Base-by-base conservation (phyloP, 2,329 filamentous ascomycete species). In the Knoxdaviesia capensis region DNA sequence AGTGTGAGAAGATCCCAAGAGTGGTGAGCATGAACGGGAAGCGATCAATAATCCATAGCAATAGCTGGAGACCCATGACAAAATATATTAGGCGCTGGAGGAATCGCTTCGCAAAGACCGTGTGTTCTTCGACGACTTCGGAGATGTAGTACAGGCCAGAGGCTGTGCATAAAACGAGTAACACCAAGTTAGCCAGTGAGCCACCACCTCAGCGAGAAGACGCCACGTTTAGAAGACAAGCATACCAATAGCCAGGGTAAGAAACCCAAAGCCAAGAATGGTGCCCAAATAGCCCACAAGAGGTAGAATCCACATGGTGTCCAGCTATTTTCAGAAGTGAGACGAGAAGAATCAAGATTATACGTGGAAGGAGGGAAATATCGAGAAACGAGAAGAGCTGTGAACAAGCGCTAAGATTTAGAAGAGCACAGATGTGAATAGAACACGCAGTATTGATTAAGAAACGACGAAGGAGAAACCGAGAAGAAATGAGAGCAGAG, bases 111-210 rank as follows among this genome's bases (percentile, higher is more conserved):
- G 87, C 82, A 47, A 93, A 62, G 7, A 96, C 88, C 4, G 88
- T 94, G 56, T 98, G 88, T 59, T 98, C 90, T 62, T 98, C 90
- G 46, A 98, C 90, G 9, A 96, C 77, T 59, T 98, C 90, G 29
- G 88, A 94, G 42, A 98, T 79, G 59, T 98, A 98, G 65, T 98
- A 98, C 30, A 98, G 76, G 34, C 90, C 90, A n/a, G 86, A 94
- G 35, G 90, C 90, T 48, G n/a, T 84, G 53, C 39, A 46, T 28
- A 34, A 32, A 41, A 20, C 28, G 30, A 36, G 30, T n/a, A 30
- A 31, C 11, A 31, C 20, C n/a, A 38, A 33, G 20, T 32, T 8
- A 28, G 11, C 5, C 11, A 11, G n/a, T 36, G 33, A 31, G 36
- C 11, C 7, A 8, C 10, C 20, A 6, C 34, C 31, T 7, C 34